phyloP scores from a whole-genome alignment of 805 yeast species.

The Barnettozyma wickerhamii region DNA sequence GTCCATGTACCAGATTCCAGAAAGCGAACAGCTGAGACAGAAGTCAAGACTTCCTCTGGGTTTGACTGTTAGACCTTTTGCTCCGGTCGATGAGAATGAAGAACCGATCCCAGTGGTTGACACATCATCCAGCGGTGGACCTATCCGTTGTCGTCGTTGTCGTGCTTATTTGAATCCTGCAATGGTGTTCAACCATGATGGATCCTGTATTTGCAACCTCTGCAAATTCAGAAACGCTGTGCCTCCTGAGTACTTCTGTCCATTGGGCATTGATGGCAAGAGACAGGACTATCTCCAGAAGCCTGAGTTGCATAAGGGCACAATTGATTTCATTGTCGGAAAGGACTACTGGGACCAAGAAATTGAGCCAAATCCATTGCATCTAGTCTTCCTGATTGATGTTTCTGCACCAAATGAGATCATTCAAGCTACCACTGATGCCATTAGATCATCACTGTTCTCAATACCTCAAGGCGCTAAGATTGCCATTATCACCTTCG shows the following conservation, averaged over 20 bases:
- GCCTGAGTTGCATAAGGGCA: constrained; percentile 79
- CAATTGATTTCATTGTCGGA: constrained; percentile 83
- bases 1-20: constrained; percentile 81
- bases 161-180: constrained; percentile 86
- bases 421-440: constrained; percentile 62
- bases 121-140: constrained; percentile 48
- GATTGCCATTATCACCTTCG: constrained; percentile 73
- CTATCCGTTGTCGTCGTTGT: constrained; percentile 90
- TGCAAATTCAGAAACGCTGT: constrained; percentile 73
- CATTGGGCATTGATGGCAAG: constrained; percentile 55
- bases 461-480: constrained; percentile 26
- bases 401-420: constrained; percentile 58
- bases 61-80: constrained; percentile 79
- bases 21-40: constrained; percentile 60
- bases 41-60: constrained; percentile 80
- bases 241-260: constrained; percentile 62
- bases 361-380: constrained; percentile 44
- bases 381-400: constrained; percentile 72
- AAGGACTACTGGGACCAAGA: constrained; percentile 55
- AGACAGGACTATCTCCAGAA: constrained; percentile 59
- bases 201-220: constrained; percentile 75
- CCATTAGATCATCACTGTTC: constrained; percentile 53
- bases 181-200: constrained; percentile 58
- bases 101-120: constrained; percentile 66
- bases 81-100: constrained; percentile 46